These are phyloP conservation scores for Pseudisothecium myosuroides DNA, from an alignment of 225 moss, liverwort and hornwort species.

Conservation along the genomic window DNA sequence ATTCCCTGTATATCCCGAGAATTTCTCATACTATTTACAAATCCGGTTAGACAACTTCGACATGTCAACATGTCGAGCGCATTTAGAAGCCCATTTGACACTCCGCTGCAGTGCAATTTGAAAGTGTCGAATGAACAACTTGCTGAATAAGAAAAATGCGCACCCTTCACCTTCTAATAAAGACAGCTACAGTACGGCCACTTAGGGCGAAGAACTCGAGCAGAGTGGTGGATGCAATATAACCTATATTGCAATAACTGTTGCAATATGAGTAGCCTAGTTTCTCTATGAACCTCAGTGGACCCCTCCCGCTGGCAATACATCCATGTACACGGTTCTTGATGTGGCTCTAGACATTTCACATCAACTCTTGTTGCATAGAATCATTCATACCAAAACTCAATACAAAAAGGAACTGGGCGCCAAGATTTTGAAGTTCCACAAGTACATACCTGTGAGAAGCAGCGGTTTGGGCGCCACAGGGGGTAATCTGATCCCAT, in stretches of 20 bases:
- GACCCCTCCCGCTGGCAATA: background rate
- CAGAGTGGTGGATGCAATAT: background rate
- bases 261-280: background rate
- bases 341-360: background rate
- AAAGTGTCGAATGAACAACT: background rate
- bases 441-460: conserved; percentile 11
- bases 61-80: background rate
- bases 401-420: background rate
- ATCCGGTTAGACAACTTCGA: background rate
- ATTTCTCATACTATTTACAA: background rate
- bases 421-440: background rate
- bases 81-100: background rate
- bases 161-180: background rate
- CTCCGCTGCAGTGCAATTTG: background rate
- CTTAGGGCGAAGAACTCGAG: background rate
- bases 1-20: background rate
- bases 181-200: background rate
- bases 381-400: background rate
- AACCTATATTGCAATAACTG: background rate
- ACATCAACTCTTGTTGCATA: background rate
- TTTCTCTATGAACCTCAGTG: background rate
- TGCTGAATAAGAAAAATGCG: background rate
- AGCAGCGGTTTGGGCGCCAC: conserved; percentile 4
- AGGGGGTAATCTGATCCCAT: conserved; percentile 16
- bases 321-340: background rate